Base-by-base conservation (phyloP, 2,329 filamentous ascomycete species). In the Blumeria hordei region DNA sequence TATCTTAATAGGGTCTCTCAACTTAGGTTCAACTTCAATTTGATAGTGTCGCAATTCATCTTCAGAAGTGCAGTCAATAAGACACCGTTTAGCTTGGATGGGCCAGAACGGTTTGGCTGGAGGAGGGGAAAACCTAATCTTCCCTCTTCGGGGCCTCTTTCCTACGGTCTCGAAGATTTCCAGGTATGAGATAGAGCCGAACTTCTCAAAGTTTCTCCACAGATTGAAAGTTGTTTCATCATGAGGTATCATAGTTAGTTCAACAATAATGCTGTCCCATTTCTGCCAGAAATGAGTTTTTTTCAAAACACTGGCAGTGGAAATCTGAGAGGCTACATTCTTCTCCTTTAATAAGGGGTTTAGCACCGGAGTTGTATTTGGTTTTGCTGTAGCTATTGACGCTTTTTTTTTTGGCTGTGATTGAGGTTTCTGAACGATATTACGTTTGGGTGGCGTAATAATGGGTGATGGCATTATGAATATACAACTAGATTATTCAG, bases 91-190 rank as follows among this genome's bases (percentile, higher is more conserved):
- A 5, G 14, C 14, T 12, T 33, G 10, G 7, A 9, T 37, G 21
- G 7, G 54, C 76, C 78, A 81, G 60, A 81, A 81, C 0, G 68
- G 62, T 3, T 60, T 60, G 8, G 61, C 49, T 0, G 78, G 77
- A 0, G 76, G 74, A 0, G 79, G 78, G 63, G 71, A 74, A 58
- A 84, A 83, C 1, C 68, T 69, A 36, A 85, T 65, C 16, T 68
- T 71, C 1, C 70, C 78, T 28, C 44, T 64, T 0, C 68, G 67
- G 35, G 66, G 65, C 55, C 67, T 62, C 32, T 67, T 56, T n/a
- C 74, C 67, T 34, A 67, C 58, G 52, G 68, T 62, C 50, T 75
- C 71, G 52, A 69, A 72, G 1, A 83, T 68, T 12, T 82, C 76
- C 37, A 85, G 75, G 37, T 67, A 73, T 3, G 65, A 66, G 11